A percentile compares a stretch with the other conserved stretches of the same genome.
These are phyloP conservation scores for Zygnema cylindricum DNA, from an alignment of 139 green algal genomes.

Conservation along the genomic window DNA sequence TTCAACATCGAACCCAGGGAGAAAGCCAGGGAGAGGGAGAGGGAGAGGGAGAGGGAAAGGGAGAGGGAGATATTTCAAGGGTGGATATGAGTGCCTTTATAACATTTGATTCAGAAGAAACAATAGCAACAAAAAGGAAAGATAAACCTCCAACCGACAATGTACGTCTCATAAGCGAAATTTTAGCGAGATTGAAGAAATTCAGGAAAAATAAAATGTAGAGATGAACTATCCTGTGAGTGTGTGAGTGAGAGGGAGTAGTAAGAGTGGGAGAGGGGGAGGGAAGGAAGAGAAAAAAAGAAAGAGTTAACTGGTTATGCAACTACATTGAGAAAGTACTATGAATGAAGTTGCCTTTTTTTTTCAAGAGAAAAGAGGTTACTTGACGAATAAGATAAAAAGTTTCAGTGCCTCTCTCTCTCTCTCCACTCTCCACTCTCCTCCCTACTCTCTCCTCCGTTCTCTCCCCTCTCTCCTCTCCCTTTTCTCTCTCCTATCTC, in stretches of 20 bases:
- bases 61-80: background rate
- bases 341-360: constrained; percentile 62
- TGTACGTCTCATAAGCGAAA: no score
- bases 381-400: no score
- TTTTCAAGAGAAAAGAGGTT: no score
- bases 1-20: background rate
- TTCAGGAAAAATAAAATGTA: background rate
- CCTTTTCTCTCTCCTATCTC: background rate
- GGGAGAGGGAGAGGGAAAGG: background rate
- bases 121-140: background rate
- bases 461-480: background rate
- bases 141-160: background rate
- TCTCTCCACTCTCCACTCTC: background rate
- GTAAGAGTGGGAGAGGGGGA: constrained; percentile 88
- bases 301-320: no score
- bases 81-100: background rate
- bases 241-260: constrained; percentile 59
- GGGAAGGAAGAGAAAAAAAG: constrained; percentile 95
- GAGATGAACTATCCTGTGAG: background rate
- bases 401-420: constrained; percentile 71
- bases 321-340: no score
- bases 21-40: background rate
- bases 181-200: background rate
- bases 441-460: constrained; percentile 5
- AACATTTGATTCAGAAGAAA: background rate